Percentiles rank a stretch among this genome's conserved stretches.
phyloP scores from a whole-genome alignment of 1,139 yeast genomes.

The Saccharomyces hybrid region DNA sequence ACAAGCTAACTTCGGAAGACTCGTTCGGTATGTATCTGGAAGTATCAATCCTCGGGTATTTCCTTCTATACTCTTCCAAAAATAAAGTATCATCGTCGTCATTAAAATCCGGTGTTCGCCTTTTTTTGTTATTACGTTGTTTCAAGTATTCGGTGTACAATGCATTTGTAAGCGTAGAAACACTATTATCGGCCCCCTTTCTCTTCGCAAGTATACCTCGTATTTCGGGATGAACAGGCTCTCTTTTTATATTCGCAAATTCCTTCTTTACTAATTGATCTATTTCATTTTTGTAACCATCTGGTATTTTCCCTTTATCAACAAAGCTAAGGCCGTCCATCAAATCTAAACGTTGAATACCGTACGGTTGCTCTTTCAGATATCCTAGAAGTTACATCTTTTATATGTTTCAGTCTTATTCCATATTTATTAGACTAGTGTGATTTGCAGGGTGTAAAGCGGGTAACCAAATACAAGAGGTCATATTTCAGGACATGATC shows the following conservation, averaged over 20 bases:
- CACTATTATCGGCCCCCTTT: background rate
- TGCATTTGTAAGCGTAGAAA: background rate
- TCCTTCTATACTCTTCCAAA: constrained; percentile 5
- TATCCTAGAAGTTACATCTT: background rate
- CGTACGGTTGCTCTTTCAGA: background rate
- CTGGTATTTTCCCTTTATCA: background rate
- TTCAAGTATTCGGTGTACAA: constrained; percentile 4
- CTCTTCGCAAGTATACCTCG: constrained; percentile 1
- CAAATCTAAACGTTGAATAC: background rate
- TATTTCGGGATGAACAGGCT: constrained; percentile 16
- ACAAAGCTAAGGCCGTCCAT: background rate
- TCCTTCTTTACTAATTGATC: constrained; percentile 12
- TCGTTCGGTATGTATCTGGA: constrained; percentile 7
- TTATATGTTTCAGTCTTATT: background rate
- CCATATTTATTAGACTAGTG: background rate
- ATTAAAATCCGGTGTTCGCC: background rate
- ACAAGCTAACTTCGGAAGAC: background rate
- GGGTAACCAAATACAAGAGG: background rate
- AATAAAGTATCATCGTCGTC: constrained; percentile 7
- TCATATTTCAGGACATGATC: no score
- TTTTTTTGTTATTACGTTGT: background rate
- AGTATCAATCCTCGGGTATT: constrained; percentile 11
- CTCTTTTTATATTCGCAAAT: constrained; percentile 3
- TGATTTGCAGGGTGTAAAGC: background rate
- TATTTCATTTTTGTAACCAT: background rate